These are phyloP conservation scores for Clonostachys solani DNA, from an alignment of 2,329 filamentous ascomycete species.

Conservation along the genomic window DNA sequence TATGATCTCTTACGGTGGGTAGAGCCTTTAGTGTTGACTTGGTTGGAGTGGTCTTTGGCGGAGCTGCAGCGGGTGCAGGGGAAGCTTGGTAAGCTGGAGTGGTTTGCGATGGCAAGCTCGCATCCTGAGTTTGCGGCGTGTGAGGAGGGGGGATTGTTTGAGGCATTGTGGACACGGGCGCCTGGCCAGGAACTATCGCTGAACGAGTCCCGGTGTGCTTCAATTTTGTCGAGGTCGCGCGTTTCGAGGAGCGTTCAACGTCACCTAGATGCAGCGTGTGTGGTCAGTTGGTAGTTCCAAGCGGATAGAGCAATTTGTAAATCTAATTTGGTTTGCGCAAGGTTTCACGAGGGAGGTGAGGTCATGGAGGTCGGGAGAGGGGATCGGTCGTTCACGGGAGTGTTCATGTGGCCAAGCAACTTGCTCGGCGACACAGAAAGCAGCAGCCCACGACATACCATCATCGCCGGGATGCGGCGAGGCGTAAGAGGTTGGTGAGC, in stretches of 20 bases:
- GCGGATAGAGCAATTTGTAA: constrained; percentile 23
- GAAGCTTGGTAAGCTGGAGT: constrained; percentile 13
- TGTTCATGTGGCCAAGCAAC: no score
- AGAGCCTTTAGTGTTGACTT: constrained; percentile 89
- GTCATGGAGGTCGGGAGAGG: no score
- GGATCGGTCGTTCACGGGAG: no score
- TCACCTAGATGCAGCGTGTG: no score
- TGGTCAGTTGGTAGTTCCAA: constrained; percentile 33
- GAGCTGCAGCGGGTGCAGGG: constrained; percentile 40
- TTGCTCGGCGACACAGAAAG: constrained; percentile 14
- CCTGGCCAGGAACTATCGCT: constrained; percentile 53
- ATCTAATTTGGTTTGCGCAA: constrained; percentile 9
- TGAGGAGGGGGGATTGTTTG: constrained; percentile 43
- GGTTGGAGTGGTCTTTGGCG: constrained; percentile 75
- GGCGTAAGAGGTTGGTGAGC: constrained; percentile 65
- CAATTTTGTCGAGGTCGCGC: constrained; percentile 15
- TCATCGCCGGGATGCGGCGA: constrained; percentile 55
- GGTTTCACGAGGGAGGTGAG: constrained; percentile 16
- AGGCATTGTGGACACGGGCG: constrained; percentile 33
- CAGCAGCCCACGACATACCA: constrained; percentile 56
- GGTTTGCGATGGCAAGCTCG: constrained; percentile 35
- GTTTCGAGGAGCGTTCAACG: no score
- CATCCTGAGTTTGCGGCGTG: constrained; percentile 47
- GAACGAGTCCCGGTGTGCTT: constrained; percentile 32
- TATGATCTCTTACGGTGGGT: constrained; percentile 94